Evolutionary conservation across 768 basidiomycete species (phyloP).

Genomic region (Xerocomellus amylosporus): DNA sequence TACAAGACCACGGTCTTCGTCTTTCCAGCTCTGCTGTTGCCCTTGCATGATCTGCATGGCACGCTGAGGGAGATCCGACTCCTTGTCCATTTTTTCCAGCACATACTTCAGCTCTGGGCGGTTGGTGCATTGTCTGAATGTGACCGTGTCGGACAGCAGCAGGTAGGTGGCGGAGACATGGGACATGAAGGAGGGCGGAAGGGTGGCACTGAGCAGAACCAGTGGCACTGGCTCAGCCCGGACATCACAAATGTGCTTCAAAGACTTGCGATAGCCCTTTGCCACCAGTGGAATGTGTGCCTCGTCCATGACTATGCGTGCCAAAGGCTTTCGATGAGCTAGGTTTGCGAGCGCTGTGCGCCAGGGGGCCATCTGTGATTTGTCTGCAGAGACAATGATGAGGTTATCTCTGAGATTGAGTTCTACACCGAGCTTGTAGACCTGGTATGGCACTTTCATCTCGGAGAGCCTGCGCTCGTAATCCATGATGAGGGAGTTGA

Average conservation of each 20-base stretch:
- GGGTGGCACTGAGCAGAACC: slow-evolving; percentile 22
- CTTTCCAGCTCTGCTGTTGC: rapidly evolving
- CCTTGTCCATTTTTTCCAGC: background rate
- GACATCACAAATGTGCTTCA: background rate
- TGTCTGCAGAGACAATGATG: slow-evolving; percentile 8
- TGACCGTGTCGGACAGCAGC: background rate
- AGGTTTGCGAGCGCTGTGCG: background rate
- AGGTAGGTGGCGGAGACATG: slow-evolving; percentile 3
- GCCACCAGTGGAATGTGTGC: slow-evolving; percentile 16
- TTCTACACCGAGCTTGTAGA: background rate
- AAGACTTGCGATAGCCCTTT: slow-evolving; percentile 5
- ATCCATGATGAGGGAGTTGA: background rate
- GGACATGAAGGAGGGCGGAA: slow-evolving; percentile 1
- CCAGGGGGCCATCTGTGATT: slow-evolving; percentile 3
- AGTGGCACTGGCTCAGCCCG: slow-evolving; percentile 8
- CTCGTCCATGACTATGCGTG: slow-evolving; percentile 24
- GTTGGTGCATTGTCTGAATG: background rate
- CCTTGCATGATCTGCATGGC: background rate
- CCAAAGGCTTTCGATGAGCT: background rate
- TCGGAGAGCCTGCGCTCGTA: background rate
- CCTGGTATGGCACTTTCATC: background rate
- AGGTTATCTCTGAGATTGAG: background rate
- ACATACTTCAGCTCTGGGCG: slow-evolving; percentile 7
- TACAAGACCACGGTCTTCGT: background rate
- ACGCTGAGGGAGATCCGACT: background rate